Evolutionary conservation across 768 basidiomycete genomes (phyloP).

Genomic region (Suillus decipiens): DNA sequence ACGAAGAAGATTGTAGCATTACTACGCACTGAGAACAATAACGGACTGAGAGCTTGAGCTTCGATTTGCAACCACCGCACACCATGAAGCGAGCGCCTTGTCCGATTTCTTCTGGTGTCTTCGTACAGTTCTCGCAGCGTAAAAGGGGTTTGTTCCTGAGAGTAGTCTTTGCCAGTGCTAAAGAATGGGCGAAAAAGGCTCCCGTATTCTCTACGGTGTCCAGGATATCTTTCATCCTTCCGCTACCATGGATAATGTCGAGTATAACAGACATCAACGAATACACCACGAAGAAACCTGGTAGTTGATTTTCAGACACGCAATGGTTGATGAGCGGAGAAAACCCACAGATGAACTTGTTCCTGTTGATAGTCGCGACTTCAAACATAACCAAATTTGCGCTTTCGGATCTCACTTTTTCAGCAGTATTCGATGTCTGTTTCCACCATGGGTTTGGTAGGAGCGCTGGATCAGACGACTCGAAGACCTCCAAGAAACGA

Average conservation of each 20-base stretch:
- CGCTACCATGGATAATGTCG: background rate
- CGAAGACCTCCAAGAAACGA: slow-evolving; percentile 4
- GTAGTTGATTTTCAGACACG: background rate
- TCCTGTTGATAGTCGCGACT: slow-evolving; percentile 16
- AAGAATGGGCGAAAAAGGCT: background rate
- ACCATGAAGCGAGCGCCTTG: slow-evolving; percentile 20
- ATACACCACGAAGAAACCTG: slow-evolving; percentile 14
- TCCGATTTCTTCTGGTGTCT: slow-evolving; percentile 19
- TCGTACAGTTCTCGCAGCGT: slow-evolving; percentile 23
- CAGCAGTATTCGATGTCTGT: slow-evolving; percentile 6
- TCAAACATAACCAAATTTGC: slow-evolving; percentile 10
- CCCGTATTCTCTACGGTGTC: slow-evolving; percentile 2
- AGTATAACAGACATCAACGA: slow-evolving; percentile 9
- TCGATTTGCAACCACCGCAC: slow-evolving; percentile 21
- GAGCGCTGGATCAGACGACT: background rate
- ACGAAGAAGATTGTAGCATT: background rate
- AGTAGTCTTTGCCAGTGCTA: background rate
- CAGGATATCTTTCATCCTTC: slow-evolving; percentile 4
- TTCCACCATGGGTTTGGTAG: slow-evolving; percentile 8
- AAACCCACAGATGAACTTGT: slow-evolving; percentile 22
- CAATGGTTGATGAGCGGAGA: background rate
- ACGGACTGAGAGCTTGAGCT: slow-evolving; percentile 18
- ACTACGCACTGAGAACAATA: slow-evolving; percentile 21
- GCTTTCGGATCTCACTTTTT: background rate
- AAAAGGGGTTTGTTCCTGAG: slow-evolving; percentile 18